Conservation (phyloP, 257 asterid genomes). For the Solanum ossicruentum region DNA sequence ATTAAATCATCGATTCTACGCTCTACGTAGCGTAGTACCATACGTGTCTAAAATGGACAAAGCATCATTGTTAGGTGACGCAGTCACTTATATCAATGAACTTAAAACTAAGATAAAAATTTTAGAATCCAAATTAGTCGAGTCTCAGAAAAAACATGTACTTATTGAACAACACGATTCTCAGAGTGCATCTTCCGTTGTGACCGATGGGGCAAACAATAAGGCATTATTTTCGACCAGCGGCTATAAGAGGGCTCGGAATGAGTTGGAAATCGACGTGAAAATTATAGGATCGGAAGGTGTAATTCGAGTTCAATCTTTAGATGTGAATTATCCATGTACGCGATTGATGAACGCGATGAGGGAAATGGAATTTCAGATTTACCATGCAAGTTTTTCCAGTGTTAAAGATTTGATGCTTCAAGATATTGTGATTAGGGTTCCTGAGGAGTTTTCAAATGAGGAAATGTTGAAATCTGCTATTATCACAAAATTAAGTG, state of each 20-base stretch:
- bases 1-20: constrained; percentile 33
- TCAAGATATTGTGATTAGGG: constrained; percentile 26
- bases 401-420: constrained; percentile 15
- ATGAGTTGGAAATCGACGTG: constrained; percentile 6
- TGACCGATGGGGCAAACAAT: background rate
- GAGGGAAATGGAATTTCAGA: constrained; percentile 10
- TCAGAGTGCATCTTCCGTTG: background rate
- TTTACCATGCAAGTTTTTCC: constrained; percentile 16
- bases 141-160: background rate
- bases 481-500: constrained; percentile 2
- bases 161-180: background rate
- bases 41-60: constrained; percentile 35
- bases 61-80: constrained; percentile 34
- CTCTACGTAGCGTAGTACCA: constrained; percentile 31
- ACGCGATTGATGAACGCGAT: constrained; percentile 21
- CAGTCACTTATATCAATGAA: constrained; percentile 27
- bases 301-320: constrained; percentile 12
- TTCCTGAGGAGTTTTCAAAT: constrained; percentile 10
- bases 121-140: constrained; percentile 4
- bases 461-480: constrained; percentile 23
- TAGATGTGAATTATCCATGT: constrained; percentile 15
- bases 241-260: background rate
- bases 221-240: background rate
- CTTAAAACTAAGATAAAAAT: constrained; percentile 16
- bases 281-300: constrained; percentile 25